Conservation (phyloP, 805 yeast species). For the Candida peoriensis region DNA sequence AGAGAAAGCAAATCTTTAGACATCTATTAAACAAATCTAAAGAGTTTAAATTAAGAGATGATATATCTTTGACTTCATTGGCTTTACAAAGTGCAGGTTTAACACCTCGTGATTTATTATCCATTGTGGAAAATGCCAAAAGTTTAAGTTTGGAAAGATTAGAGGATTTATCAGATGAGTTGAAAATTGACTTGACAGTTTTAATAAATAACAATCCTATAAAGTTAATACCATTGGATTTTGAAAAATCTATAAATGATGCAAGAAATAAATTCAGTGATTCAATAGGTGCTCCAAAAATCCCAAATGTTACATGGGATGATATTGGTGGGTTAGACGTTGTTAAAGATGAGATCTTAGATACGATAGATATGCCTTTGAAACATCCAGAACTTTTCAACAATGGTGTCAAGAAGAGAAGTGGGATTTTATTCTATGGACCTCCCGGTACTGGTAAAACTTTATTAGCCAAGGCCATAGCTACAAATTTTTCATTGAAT, state of each 20-base stretch:
- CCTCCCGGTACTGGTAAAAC: constrained; percentile 99
- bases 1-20: constrained; percentile 59
- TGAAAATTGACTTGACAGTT: constrained; percentile 8
- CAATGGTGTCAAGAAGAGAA: constrained; percentile 86
- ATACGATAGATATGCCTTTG: constrained; percentile 93
- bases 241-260: constrained; percentile 64
- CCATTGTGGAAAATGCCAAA: constrained; percentile 66
- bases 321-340: constrained; percentile 94
- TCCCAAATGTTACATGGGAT: constrained; percentile 94
- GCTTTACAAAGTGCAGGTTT: constrained; percentile 91
- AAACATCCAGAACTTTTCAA: constrained; percentile 87
- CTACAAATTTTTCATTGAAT: constrained; percentile 89
- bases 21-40: constrained; percentile 37
- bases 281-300: constrained; percentile 94
- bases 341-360: constrained; percentile 88
- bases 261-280: constrained; percentile 89
- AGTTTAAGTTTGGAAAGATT: constrained; percentile 48
- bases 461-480: constrained; percentile 91
- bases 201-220: constrained; percentile 43
- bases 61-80: constrained; percentile 51
- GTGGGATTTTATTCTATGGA: constrained; percentile 93
- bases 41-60: constrained; percentile 30
- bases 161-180: constrained; percentile 25
- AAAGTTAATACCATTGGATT: constrained; percentile 51
- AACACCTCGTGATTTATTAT: constrained; percentile 73